phyloP scores from a whole-genome alignment of 352 stramenopile genomes.

The Phytophthora foliorum region DNA sequence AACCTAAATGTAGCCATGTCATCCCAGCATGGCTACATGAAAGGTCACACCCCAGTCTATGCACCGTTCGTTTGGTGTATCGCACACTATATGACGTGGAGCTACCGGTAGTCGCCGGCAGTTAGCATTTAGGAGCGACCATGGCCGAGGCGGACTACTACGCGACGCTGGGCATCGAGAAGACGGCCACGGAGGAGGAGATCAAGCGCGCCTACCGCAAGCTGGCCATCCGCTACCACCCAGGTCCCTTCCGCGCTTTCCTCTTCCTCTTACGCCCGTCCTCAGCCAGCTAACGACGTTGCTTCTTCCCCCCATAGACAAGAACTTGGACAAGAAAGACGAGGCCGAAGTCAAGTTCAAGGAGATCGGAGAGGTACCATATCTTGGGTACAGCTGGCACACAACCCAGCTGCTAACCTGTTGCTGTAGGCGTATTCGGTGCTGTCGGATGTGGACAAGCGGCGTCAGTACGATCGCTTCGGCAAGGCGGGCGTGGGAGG shows the following conservation, averaged over 20 bases:
- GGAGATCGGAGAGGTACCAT: constrained; percentile 80
- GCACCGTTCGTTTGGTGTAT: not conserved
- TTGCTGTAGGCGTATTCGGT: constrained; percentile 88
- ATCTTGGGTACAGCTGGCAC: not conserved
- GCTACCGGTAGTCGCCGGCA: constrained; percentile 8
- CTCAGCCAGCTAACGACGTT: not conserved
- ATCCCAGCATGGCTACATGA: not conserved
- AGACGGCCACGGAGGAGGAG: constrained; percentile 79
- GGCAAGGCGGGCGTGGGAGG: constrained; percentile 80
- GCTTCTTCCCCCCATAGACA: constrained; percentile 56
- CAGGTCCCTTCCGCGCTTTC: constrained; percentile 48
- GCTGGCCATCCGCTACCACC: constrained; percentile 89
- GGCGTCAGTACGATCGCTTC: constrained; percentile 93
- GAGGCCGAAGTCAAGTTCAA: constrained; percentile 92
- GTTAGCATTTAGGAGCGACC: constrained; percentile 9
- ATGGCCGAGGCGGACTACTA: constrained; percentile 81
- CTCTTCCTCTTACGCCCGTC: not conserved
- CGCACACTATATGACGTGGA: constrained; percentile 13
- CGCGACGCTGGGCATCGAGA: constrained; percentile 71
- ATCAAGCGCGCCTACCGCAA: constrained; percentile 91
- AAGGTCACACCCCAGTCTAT: not conserved
- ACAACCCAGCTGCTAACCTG: not conserved
- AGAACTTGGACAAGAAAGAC: constrained; percentile 92
- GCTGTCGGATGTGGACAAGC: constrained; percentile 90
- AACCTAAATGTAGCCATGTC: not conserved